These are phyloP conservation scores for Helicostylum pulchrum DNA, from an alignment of 192 early-diverging fungal species.

Conservation along the genomic window DNA sequence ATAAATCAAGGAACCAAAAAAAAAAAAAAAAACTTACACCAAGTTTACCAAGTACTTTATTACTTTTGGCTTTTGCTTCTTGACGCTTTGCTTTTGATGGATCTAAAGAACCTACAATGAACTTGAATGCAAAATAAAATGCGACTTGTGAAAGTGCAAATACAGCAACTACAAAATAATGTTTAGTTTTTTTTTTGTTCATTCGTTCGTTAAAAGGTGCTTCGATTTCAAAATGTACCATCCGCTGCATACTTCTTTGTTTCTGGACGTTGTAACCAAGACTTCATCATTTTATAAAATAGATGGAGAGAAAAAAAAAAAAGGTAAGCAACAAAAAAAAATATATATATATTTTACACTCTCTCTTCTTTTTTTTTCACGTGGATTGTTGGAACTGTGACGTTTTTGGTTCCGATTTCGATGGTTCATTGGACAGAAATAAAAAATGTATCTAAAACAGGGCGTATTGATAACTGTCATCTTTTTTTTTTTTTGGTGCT, in stretches of 20 bases:
- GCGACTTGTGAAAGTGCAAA: constrained; percentile 88
- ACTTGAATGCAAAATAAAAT: constrained; percentile 86
- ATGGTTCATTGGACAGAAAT: no score
- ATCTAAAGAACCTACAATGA: constrained; percentile 72
- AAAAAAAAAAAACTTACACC: constrained; percentile 46
- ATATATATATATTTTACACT: background rate
- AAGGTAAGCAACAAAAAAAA: background rate
- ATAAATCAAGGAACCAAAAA: background rate
- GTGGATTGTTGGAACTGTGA: background rate
- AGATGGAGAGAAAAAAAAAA: background rate
- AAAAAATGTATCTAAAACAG: no score
- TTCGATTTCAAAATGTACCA: constrained; percentile 22
- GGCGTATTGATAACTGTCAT: no score
- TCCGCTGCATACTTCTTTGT: constrained; percentile 42
- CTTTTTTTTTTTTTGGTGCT: no score
- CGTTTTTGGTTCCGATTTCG: no score
- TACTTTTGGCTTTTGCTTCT: constrained; percentile 74
- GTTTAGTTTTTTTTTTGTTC: background rate
- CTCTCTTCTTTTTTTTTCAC: constrained; percentile 1
- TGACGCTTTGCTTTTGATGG: constrained; percentile 66
- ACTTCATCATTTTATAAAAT: constrained; percentile 15
- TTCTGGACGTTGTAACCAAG: constrained; percentile 36
- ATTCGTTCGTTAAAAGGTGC: background rate
- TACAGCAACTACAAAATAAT: constrained; percentile 50
- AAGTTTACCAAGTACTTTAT: constrained; percentile 62